Evolutionary conservation across 2,329 filamentous ascomycete genomes (phyloP).

Genomic region (Sclerotinia sclerotiorum): DNA sequence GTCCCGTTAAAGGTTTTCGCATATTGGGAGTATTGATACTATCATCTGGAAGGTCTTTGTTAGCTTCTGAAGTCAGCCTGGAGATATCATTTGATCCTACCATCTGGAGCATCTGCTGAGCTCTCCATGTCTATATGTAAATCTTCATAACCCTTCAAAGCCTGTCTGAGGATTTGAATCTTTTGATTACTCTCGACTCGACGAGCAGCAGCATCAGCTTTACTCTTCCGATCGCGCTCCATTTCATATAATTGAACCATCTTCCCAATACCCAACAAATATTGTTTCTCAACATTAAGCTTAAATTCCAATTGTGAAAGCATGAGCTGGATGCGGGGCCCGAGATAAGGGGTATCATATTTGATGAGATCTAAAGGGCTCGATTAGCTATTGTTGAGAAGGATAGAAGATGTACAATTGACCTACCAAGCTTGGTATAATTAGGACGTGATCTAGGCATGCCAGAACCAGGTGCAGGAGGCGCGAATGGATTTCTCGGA

Average conservation of each 20-base stretch:
- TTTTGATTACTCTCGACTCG: constrained; percentile 96
- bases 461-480: constrained; percentile 65
- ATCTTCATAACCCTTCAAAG: constrained; percentile 94
- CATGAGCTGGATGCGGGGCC: constrained; percentile 98
- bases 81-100: constrained; percentile 50
- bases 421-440: constrained; percentile 91
- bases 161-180: constrained; percentile 92
- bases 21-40: constrained; percentile 94
- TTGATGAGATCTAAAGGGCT: constrained; percentile 82
- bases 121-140: constrained; percentile 89
- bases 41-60: constrained; percentile 64
- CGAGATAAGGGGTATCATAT: constrained; percentile 93
- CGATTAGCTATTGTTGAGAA: constrained; percentile 26
- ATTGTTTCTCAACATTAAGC: constrained; percentile 97
- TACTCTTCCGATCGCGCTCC: constrained; percentile 95
- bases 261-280: constrained; percentile 98
- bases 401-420: neutral
- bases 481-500: constrained; percentile 74
- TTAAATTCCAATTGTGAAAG: constrained; percentile 98
- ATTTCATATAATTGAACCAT: constrained; percentile 98
- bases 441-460: constrained; percentile 78
- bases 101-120: constrained; percentile 72
- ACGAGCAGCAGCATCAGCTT: constrained; percentile 84
- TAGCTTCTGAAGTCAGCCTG: constrained; percentile 7
- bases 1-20: constrained; percentile 91